These are phyloP conservation scores for Chaetoceros muelleri DNA, from an alignment of 108 stramenopile genomes.

Conservation along the genomic window DNA sequence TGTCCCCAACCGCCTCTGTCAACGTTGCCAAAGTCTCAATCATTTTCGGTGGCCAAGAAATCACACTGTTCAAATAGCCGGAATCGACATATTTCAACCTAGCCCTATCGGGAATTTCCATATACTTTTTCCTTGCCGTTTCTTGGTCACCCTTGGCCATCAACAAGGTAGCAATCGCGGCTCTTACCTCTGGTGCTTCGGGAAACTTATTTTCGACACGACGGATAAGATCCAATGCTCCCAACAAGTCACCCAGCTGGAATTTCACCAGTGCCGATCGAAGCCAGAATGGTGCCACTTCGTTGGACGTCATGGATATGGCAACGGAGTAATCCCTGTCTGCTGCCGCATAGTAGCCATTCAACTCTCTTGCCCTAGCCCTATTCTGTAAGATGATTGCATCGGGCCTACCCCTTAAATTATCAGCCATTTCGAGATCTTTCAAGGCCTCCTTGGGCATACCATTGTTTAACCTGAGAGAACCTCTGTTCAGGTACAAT, in stretches of 20 bases:
- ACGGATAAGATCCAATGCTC: slow-evolving; percentile 58
- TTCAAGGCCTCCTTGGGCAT: slow-evolving; percentile 47
- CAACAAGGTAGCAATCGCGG: slow-evolving; percentile 62
- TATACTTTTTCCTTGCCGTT: slow-evolving; percentile 59
- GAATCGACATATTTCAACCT: slow-evolving; percentile 46
- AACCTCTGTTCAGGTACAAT: slow-evolving; percentile 62
- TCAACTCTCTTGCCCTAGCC: slow-evolving; percentile 71
- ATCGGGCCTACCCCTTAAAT: slow-evolving; percentile 57
- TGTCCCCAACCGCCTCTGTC: slow-evolving; percentile 49
- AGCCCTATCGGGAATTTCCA: slow-evolving; percentile 73
- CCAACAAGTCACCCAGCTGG: slow-evolving; percentile 48
- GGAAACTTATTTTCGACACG: slow-evolving; percentile 79
- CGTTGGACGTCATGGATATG: slow-evolving; percentile 79
- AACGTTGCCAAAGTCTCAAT: slow-evolving; percentile 33
- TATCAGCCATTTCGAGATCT: slow-evolving; percentile 42
- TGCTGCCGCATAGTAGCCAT: slow-evolving; percentile 42
- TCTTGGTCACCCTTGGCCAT: slow-evolving; percentile 49
- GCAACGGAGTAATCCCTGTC: slow-evolving; percentile 57
- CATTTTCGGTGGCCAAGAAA: slow-evolving; percentile 69
- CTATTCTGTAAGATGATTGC: slow-evolving; percentile 64
- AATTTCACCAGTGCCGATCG: slow-evolving; percentile 69
- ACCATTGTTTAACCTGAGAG: slow-evolving; percentile 59
- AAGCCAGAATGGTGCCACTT: slow-evolving; percentile 77
- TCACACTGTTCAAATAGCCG: slow-evolving; percentile 40
- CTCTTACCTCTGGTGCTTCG: slow-evolving; percentile 76